Percentiles rank a stretch among this genome's conserved stretches.
Evolutionary conservation across 1,284 basidiomycete species (phyloP).

Genomic region (Leccinum subspadiceum): DNA sequence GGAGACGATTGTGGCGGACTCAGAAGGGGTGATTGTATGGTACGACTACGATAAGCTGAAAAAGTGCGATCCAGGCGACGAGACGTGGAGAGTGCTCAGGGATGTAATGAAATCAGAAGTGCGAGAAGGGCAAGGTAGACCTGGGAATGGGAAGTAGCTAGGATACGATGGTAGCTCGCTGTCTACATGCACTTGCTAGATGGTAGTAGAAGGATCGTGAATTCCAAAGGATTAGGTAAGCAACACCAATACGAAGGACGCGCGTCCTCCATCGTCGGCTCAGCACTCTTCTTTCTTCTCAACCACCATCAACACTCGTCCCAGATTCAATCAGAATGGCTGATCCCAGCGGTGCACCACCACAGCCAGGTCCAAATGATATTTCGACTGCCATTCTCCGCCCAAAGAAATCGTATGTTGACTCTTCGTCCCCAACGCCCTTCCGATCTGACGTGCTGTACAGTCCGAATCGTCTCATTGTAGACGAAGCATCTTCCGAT

Average conservation of each 20-base stretch:
- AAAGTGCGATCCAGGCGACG: slow-evolving; percentile 61
- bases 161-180: background rate
- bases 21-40: slow-evolving; percentile 67
- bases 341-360: slow-evolving; percentile 76
- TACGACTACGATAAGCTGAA: slow-evolving; percentile 66
- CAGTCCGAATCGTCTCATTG: slow-evolving; percentile 92
- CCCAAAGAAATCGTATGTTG: slow-evolving; percentile 91
- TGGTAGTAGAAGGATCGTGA: slow-evolving; percentile 12
- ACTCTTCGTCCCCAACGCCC: background rate
- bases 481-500: slow-evolving; percentile 88
- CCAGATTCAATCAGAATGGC: slow-evolving; percentile 43
- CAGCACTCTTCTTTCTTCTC: slow-evolving; percentile 17
- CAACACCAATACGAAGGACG: slow-evolving; percentile 31
- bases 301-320: slow-evolving; percentile 16
- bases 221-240: slow-evolving; percentile 18
- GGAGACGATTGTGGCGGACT: slow-evolving; percentile 57
- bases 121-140: slow-evolving; percentile 12
- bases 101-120: slow-evolving; percentile 21
- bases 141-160: slow-evolving; percentile 2
- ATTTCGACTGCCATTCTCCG: slow-evolving; percentile 92
- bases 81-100: slow-evolving; percentile 31
- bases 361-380: slow-evolving; percentile 77
- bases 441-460: slow-evolving; percentile 16
- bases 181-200: slow-evolving; percentile 2
- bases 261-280: slow-evolving; percentile 38